Evolutionary conservation across 768 basidiomycete genomes (phyloP).

Genomic region (Rhodotorula toruloides): DNA sequence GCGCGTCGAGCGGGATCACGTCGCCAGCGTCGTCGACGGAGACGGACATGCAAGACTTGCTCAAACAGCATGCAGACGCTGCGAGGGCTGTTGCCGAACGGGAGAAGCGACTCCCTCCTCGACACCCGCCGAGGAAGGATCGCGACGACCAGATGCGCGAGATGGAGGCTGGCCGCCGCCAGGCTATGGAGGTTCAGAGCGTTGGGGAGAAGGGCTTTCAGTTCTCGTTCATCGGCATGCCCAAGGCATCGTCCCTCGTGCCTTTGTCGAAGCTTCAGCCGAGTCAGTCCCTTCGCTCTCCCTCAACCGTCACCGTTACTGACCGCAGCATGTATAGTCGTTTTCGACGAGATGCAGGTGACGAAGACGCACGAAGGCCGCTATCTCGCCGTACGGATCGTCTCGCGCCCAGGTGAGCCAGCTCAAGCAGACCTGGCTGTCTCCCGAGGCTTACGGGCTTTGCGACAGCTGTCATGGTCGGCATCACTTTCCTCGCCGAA

Average conservation of each 20-base stretch:
- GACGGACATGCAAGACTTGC: no score
- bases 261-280: background rate
- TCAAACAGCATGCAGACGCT: no score
- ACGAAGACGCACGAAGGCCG: constrained; percentile 1
- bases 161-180: no score
- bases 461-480: background rate
- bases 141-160: no score
- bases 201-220: no score
- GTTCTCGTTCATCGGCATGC: background rate
- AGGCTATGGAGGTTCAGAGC: no score
- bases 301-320: no score
- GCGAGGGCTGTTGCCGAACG: no score
- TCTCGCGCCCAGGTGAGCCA: background rate
- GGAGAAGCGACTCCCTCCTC: no score
- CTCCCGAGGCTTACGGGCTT: background rate
- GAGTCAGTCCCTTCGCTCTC: background rate
- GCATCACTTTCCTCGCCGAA: background rate
- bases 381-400: background rate
- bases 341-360: background rate
- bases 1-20: no score
- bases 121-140: no score
- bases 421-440: background rate
- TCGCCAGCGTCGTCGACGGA: no score
- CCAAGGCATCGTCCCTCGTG: background rate
- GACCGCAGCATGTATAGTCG: background rate